Percentiles rank a stretch among this genome's conserved stretches.
phyloP scores from a whole-genome alignment of 352 stramenopile genomes.

The Phytopythium ostracodes region DNA sequence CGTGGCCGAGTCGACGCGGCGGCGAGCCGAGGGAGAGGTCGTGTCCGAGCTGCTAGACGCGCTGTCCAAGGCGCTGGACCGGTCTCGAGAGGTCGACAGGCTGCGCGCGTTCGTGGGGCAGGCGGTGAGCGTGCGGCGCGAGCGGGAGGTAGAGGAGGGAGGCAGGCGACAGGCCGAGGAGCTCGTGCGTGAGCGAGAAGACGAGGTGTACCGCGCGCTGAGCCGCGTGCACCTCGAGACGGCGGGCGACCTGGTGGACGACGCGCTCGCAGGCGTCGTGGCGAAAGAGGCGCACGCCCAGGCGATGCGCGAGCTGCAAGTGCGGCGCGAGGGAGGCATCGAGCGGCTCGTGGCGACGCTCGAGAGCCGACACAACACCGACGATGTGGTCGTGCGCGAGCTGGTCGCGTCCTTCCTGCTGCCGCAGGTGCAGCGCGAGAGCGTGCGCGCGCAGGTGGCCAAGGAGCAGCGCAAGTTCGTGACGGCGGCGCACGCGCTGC shows the following conservation, averaged over 20 bases:
- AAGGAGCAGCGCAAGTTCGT: conserved; percentile 68
- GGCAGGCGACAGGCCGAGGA: conserved; percentile 86
- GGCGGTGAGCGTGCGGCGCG: conserved; percentile 60
- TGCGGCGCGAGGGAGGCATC: conserved; percentile 34
- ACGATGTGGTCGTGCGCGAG: conserved; percentile 68
- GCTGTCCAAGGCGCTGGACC: conserved; percentile 87
- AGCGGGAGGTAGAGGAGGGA: conserved; percentile 83
- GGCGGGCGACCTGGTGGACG: conserved; percentile 58
- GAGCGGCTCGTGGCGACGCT: conserved; percentile 48
- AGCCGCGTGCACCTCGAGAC: conserved; percentile 81
- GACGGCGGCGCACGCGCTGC: conserved; percentile 49
- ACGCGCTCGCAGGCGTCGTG: conserved; percentile 60
- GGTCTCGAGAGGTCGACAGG: conserved; percentile 71
- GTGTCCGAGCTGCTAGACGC: conserved; percentile 86
- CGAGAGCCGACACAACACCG: conserved; percentile 38
- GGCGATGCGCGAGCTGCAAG: conserved; percentile 49
- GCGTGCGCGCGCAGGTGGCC: conserved; percentile 50
- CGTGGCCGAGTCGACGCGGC: conserved; percentile 44
- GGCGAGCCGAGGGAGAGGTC: conserved; percentile 83
- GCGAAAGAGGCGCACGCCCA: conserved; percentile 38
- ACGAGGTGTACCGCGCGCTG: conserved; percentile 77
- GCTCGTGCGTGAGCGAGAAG: conserved; percentile 69
- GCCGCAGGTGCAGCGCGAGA: conserved; percentile 66
- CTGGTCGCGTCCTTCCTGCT: conserved; percentile 81
- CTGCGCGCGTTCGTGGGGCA: conserved; percentile 69